phyloP scores from a whole-genome alignment of 768 basidiomycete genomes.

The Boletus coccyginus region DNA sequence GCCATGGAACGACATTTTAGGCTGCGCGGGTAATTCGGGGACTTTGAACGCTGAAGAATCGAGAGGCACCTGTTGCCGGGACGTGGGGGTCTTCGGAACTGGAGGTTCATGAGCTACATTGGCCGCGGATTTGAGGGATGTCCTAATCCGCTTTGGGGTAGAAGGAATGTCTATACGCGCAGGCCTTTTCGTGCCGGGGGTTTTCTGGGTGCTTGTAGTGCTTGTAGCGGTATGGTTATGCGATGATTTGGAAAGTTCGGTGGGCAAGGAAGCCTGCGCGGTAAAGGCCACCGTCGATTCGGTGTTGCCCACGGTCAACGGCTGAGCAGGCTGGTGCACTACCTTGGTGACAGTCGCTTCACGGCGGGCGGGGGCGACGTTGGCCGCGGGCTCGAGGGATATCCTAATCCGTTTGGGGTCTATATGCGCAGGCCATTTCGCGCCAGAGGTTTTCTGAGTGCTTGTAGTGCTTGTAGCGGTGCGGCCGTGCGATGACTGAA shows the following conservation, averaged over 20 bases:
- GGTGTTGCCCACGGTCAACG: background rate
- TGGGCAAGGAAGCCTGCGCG: background rate
- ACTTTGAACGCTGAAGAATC: constrained; percentile 4
- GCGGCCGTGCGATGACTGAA: background rate
- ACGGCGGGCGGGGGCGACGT: background rate
- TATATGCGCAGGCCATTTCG: constrained; percentile 25
- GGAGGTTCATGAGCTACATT: background rate
- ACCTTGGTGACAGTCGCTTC: background rate
- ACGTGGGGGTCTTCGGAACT: background rate
- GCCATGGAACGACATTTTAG: background rate
- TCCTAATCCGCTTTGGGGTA: constrained; percentile 13
- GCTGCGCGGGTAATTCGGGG: constrained; percentile 4
- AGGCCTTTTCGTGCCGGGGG: constrained; percentile 11
- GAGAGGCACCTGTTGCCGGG: background rate
- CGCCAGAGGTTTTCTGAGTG: background rate
- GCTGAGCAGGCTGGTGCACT: background rate
- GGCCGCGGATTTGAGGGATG: background rate
- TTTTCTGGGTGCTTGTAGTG: background rate
- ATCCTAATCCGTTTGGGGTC: constrained; percentile 14
- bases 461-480: background rate
- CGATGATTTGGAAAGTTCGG: background rate
- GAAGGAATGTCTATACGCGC: constrained; percentile 20
- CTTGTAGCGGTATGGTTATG: background rate
- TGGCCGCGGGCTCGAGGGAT: background rate
- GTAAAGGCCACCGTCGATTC: background rate